phyloP scores from a whole-genome alignment of 768 basidiomycete genomes.

The Tricholoma bakamatsutake region DNA sequence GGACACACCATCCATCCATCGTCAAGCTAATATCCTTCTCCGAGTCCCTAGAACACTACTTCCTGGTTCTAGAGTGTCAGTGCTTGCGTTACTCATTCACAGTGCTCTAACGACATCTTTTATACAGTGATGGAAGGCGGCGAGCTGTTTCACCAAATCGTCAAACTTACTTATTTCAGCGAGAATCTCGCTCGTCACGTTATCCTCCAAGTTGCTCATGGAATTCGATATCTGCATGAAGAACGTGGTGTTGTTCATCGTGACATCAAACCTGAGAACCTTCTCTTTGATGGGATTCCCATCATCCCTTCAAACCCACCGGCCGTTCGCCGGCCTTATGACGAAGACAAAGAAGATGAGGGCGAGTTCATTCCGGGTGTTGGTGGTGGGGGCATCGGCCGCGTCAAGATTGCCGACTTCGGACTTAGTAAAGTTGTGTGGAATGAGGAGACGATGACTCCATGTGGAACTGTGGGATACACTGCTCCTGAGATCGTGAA shows the following conservation, averaged over 20 bases:
- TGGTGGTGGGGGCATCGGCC: slow-evolving; percentile 95
- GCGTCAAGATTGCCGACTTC: slow-evolving; percentile 98
- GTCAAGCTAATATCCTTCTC: slow-evolving; percentile 90
- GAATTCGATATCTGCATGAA: slow-evolving; percentile 93
- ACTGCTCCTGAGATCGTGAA: slow-evolving; percentile 99
- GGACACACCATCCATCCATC: slow-evolving; percentile 85
- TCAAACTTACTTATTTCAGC: slow-evolving; percentile 98
- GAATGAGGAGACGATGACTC: slow-evolving; percentile 99
- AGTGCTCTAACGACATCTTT: slow-evolving; percentile 11
- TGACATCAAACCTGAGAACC: slow-evolving; percentile 98
- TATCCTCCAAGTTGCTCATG: slow-evolving; percentile 91
- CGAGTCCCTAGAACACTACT: slow-evolving; percentile 91
- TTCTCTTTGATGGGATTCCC: slow-evolving; percentile 90
- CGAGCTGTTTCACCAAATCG: slow-evolving; percentile 97
- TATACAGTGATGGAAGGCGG: slow-evolving; percentile 90
- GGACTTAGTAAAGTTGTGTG: slow-evolving; percentile 96
- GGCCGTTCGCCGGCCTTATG: slow-evolving; percentile 70
- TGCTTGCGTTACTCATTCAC: slow-evolving; percentile 10
- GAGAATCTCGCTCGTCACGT: slow-evolving; percentile 97
- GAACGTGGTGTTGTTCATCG: slow-evolving; percentile 98
- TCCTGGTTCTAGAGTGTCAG: slow-evolving; percentile 86
- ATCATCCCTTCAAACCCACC: slow-evolving; percentile 80
- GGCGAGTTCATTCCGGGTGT: slow-evolving; percentile 90
- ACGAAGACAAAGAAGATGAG: slow-evolving; percentile 98
- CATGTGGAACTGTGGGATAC: slow-evolving; percentile 99